Conservation (phyloP, 164 flowering plant genomes). For the Vitis labrusca region DNA sequence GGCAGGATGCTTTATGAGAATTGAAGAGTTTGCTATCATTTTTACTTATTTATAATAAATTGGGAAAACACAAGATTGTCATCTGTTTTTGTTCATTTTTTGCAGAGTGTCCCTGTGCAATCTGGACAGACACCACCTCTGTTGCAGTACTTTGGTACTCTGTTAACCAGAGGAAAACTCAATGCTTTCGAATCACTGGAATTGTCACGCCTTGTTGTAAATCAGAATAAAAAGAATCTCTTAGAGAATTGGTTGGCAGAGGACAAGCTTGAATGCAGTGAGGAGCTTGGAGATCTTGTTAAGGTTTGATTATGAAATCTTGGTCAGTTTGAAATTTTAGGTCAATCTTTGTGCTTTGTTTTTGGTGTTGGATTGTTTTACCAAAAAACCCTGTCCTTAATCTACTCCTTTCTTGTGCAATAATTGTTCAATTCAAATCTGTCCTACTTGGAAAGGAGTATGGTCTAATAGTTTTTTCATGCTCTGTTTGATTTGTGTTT, state of each 20-base stretch:
- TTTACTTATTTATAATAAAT: no score
- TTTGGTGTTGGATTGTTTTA: background rate
- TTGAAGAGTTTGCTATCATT: no score
- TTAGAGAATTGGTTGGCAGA: slow-evolving; percentile 99
- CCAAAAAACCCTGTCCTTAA: no score
- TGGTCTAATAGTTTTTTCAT: background rate
- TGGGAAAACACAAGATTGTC: no score
- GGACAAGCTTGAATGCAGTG: slow-evolving; percentile 97
- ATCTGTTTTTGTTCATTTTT: background rate
- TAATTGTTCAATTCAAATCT: no score
- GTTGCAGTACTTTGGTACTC: slow-evolving; percentile 96
- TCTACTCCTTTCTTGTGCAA: no score
- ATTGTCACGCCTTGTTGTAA: slow-evolving; percentile 96
- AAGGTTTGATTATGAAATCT: slow-evolving; percentile 54
- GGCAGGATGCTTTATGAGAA: no score
- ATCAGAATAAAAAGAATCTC: slow-evolving; percentile 95
- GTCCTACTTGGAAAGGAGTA: no score
- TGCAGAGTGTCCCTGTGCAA: slow-evolving; percentile 99
- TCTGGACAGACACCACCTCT: slow-evolving; percentile 97
- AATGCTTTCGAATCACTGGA: slow-evolving; percentile 97
- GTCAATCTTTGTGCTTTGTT: background rate
- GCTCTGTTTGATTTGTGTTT: background rate
- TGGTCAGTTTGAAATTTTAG: background rate
- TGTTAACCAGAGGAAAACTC: slow-evolving; percentile 91
- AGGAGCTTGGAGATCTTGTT: slow-evolving; percentile 99